Percentiles rank a stretch among this genome's conserved stretches.
Evolutionary conservation across 305 asterid species (phyloP).

Genomic region (Petunia hybrid): DNA sequence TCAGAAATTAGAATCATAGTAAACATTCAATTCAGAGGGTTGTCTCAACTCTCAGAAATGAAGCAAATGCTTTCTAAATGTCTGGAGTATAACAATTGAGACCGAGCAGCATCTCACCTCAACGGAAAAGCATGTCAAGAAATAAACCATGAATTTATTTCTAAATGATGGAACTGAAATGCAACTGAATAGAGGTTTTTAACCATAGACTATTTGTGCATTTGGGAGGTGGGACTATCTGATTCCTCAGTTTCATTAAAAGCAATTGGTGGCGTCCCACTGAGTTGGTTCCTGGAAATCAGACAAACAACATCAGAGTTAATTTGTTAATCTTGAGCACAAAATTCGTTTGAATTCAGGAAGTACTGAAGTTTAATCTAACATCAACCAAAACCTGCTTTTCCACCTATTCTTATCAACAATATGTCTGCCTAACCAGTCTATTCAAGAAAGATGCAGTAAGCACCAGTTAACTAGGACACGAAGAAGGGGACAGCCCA

Average conservation of each 20-base stretch:
- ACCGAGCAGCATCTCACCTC: slow-evolving; percentile 10
- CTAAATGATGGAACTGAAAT: neutral
- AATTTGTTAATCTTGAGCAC: neutral
- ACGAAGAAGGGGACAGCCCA: neutral
- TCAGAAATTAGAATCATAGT: neutral
- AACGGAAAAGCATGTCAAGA: slow-evolving; percentile 3
- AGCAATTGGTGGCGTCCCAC: slow-evolving; percentile 48
- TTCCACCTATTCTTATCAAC: neutral
- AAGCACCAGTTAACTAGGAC: neutral
- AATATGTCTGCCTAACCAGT: no score
- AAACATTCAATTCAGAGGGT: neutral
- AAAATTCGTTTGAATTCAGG: neutral
- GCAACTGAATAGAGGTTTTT: neutral
- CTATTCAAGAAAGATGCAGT: no score
- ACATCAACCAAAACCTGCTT: neutral
- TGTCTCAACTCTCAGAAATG: neutral
- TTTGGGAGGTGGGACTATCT: slow-evolving; percentile 69
- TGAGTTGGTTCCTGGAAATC: slow-evolving; percentile 57
- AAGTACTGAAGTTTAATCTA: neutral
- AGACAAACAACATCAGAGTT: neutral
- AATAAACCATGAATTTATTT: slow-evolving; percentile 12
- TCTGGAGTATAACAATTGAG: neutral
- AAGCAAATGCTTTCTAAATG: neutral
- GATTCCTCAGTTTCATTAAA: slow-evolving; percentile 63
- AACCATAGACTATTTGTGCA: slow-evolving; percentile 38